These are phyloP conservation scores for Schizosaccharomyces lindneri DNA, from an alignment of 805 yeast genomes.

Conservation along the genomic window DNA sequence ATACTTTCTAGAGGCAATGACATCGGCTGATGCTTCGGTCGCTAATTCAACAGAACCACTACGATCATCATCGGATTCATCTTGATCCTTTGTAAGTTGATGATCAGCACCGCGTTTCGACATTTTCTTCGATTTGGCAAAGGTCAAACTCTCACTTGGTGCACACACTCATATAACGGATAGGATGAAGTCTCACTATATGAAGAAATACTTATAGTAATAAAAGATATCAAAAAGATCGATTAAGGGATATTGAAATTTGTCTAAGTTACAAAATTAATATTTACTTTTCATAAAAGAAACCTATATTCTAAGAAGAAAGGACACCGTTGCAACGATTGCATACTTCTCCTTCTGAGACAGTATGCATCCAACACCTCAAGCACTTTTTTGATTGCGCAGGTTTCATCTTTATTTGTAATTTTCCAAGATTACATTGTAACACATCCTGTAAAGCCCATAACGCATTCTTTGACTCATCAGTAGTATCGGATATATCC, in stretches of 20 bases:
- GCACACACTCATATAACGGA: too few relatives aligned
- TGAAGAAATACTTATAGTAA: too few relatives aligned
- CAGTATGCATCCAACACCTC: neutral
- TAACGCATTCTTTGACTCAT: too few relatives aligned
- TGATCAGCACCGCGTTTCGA: constrained; percentile 2
- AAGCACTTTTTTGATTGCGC: neutral
- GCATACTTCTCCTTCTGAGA: neutral
- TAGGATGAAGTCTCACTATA: too few relatives aligned
- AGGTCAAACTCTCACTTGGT: neutral
- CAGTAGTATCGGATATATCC: neutral
- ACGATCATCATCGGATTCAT: constrained; percentile 1
- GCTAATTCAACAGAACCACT: neutral
- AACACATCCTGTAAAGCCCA: too few relatives aligned
- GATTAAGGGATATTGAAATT: too few relatives aligned
- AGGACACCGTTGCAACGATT: neutral
- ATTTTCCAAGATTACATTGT: too few relatives aligned
- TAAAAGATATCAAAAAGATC: too few relatives aligned
- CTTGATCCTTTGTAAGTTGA: constrained; percentile 1
- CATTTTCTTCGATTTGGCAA: neutral
- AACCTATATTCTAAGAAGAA: neutral
- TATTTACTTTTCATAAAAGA: too few relatives aligned
- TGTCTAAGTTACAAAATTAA: too few relatives aligned
- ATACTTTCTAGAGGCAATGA: constrained; percentile 1
- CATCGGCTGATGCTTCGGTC: neutral
- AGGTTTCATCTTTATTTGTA: too few relatives aligned